These are phyloP conservation scores for Tricladium varicosporioides DNA, from an alignment of 2,329 filamentous ascomycete species.

Conservation along the genomic window DNA sequence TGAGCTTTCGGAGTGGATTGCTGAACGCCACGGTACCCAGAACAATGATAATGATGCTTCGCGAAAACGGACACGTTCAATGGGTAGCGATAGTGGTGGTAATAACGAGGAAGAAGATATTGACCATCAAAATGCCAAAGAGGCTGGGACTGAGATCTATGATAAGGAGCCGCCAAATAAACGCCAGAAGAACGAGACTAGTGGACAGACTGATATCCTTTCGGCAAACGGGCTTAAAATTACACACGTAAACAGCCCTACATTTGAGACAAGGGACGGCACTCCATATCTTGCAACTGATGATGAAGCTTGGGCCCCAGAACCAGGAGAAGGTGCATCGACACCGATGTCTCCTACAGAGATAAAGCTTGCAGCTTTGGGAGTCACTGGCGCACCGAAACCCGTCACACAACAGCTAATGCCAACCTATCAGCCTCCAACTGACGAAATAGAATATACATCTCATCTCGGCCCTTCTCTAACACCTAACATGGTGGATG, in stretches of 20 bases:
- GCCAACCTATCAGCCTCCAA: constrained; percentile 10
- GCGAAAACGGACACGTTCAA: constrained; percentile 27
- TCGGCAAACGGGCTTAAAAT: constrained; percentile 2
- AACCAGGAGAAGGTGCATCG: constrained; percentile 29
- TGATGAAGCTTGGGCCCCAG: constrained; percentile 34
- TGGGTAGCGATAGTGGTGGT: constrained; percentile 12
- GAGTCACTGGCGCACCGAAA: constrained; percentile 37
- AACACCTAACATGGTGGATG: no score
- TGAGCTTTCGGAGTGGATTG: constrained; percentile 26
- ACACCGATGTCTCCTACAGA: constrained; percentile 25
- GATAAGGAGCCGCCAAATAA: constrained; percentile 21
- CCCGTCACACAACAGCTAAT: constrained; percentile 25
- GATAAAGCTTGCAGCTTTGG: constrained; percentile 35
- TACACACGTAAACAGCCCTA: constrained; percentile 13
- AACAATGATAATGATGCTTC: constrained; percentile 1
- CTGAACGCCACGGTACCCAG: constrained; percentile 17
- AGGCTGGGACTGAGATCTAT: constrained; percentile 8
- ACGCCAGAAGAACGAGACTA: constrained; percentile 24
- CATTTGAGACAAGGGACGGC: constrained; percentile 18
- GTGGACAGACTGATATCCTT: background rate
- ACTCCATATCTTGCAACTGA: constrained; percentile 24
- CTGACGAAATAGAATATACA: background rate
- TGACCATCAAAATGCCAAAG: constrained; percentile 13
- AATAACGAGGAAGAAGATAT: constrained; percentile 19
- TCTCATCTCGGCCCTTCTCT: constrained; percentile 6